Base-by-base conservation (phyloP, 768 basidiomycete species). In the Boletellus emodensis region DNA sequence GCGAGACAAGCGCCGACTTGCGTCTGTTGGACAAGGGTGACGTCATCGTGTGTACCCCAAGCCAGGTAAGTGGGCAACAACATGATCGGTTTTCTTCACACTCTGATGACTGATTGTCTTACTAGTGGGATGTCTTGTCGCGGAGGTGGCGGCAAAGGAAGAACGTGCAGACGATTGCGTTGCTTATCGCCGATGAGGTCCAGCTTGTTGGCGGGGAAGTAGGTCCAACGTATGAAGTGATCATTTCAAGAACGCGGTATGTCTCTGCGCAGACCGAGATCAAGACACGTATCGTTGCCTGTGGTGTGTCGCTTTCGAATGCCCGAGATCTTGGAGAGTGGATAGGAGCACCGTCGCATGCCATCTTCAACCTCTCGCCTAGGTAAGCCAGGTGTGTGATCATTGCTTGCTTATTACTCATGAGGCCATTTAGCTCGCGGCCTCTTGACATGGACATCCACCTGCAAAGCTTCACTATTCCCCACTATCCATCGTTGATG, bases 401-500 rank as follows among this genome's bases (percentile, higher is more conserved):
- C 13, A 8, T 20, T 15, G 3, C 42, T n/a, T 12, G 37, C 46
- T 63, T 20, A 61, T 37, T 20, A 18, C 43, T 57, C 7, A 62
- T 10, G 5, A 36, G 30, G 8, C 30, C 14, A 14, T 68, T 1
- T 56, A 92, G 92, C 58, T 93, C 94, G 14, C 90, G 95, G n/a
- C 94, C 95, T 3, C 72, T 97, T 11, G 94, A 96, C 56, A 89
- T 99, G 84, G 93, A 97, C 51, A 94, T 99, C 42, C 94, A 98
- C 63, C 73, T 99, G 8, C 96, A 99, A 62, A 93, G 90, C 37
- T 99, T 96, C 75, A 82, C 81, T 24, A 90, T 94, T 40, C 91
- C 94, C n/a, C 96, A 98, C 63, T 96, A 95, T 82, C 94, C 96
- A 0, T 96, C 94, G 0, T 75, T 99, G 37, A 98, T 99, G 95